phyloP scores from a whole-genome alignment of 306 rosid genomes.

The Vigna radiata region DNA sequence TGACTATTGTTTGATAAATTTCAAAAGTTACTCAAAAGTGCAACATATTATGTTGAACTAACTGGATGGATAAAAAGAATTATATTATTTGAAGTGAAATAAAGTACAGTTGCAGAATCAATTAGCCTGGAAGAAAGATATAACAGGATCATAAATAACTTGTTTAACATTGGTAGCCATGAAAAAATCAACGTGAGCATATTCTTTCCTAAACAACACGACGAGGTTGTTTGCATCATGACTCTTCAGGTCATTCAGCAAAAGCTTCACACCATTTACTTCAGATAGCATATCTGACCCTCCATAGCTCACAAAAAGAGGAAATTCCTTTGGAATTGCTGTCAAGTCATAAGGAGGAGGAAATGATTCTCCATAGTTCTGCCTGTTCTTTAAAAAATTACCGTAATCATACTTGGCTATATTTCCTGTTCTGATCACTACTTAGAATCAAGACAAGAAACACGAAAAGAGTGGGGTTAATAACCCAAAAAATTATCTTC shows the following conservation, averaged over 20 bases:
- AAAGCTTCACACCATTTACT: slow-evolving; percentile 55
- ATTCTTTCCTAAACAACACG: slow-evolving; percentile 47
- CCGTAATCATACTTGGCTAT: slow-evolving; percentile 66
- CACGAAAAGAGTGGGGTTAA: neutral
- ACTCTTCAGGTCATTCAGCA: slow-evolving; percentile 57
- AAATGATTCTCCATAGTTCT: slow-evolving; percentile 58
- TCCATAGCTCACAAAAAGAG: slow-evolving; percentile 64
- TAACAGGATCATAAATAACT: slow-evolving; percentile 60
- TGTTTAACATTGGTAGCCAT: slow-evolving; percentile 60
- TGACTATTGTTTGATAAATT: neutral
- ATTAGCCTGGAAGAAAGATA: slow-evolving; percentile 53
- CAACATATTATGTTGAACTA: neutral
- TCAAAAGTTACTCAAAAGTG: neutral
- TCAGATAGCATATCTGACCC: slow-evolving; percentile 60
- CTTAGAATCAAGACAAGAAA: neutral
- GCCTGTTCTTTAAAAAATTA: slow-evolving; percentile 38
- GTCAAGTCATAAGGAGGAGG: slow-evolving; percentile 68
- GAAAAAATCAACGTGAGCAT: slow-evolving; percentile 75
- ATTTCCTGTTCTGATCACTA: slow-evolving; percentile 63
- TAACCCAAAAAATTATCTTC: neutral
- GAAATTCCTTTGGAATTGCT: slow-evolving; percentile 63
- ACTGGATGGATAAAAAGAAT: neutral
- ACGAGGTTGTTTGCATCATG: slow-evolving; percentile 60
- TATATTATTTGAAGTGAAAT: too few relatives aligned
- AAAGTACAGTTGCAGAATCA: slow-evolving; percentile 9